These are phyloP conservation scores for Fusarium nelsonii DNA, from an alignment of 2,329 filamentous ascomycete species.

Conservation along the genomic window DNA sequence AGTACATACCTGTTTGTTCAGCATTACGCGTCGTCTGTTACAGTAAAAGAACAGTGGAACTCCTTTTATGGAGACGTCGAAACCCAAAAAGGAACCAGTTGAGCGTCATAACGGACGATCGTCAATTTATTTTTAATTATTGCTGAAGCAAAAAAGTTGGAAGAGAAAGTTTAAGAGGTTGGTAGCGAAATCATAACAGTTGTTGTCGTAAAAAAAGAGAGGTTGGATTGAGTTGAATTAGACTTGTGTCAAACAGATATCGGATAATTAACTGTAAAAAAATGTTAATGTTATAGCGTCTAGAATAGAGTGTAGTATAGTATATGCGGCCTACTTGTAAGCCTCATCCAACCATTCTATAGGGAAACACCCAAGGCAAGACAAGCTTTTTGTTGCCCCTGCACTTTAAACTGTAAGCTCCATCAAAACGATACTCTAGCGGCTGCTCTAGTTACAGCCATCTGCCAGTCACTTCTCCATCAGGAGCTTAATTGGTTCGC, in stretches of 20 bases:
- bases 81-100: background rate
- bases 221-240: background rate
- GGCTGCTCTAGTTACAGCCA: background rate
- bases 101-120: slow-evolving; percentile 8
- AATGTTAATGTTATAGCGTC: background rate
- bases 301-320: background rate
- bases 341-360: slow-evolving; percentile 11
- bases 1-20: background rate
- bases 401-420: slow-evolving; percentile 2
- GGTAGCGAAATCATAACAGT: too few species aligned
- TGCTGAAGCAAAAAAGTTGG: background rate
- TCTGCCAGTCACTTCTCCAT: slow-evolving; percentile 7
- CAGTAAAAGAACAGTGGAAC: slow-evolving; percentile 11
- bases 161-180: background rate
- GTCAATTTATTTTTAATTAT: background rate
- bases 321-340: background rate
- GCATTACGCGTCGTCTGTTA: slow-evolving; percentile 33
- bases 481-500: slow-evolving; percentile 3
- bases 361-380: slow-evolving; percentile 26
- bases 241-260: background rate
- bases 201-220: too few species aligned
- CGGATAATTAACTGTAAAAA: slow-evolving; percentile 7
- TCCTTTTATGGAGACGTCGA: slow-evolving; percentile 15
- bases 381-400: slow-evolving; percentile 23
- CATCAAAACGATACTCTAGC: slow-evolving; percentile 31